Evolutionary conservation across 768 basidiomycete species (phyloP).

Genomic region (Auriculariales sp.): DNA sequence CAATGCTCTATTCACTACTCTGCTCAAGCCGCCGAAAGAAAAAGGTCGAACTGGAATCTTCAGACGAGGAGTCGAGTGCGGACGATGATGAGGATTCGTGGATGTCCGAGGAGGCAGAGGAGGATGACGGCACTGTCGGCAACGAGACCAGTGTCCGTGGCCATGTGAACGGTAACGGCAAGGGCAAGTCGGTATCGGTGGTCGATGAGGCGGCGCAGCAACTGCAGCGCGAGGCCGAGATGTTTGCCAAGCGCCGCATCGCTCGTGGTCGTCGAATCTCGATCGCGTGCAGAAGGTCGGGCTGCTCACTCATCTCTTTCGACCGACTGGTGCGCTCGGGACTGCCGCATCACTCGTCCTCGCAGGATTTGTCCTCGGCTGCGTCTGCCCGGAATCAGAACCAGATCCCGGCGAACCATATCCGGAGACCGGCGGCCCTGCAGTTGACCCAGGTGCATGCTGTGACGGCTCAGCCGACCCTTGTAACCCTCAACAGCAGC

Average conservation of each 20-base stretch:
- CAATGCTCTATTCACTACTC: not conserved
- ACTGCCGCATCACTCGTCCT: not conserved
- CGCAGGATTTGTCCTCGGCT: constrained; percentile 6
- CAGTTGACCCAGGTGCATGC: constrained; percentile 41
- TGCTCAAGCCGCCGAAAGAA: constrained; percentile 1
- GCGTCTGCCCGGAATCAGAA: constrained; percentile 8
- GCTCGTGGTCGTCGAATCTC: constrained; percentile 45
- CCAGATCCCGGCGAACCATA: no score
- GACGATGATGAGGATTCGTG: constrained; percentile 22
- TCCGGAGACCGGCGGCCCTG: constrained; percentile 42
- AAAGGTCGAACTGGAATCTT: constrained; percentile 18
- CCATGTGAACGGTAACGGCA: no score
- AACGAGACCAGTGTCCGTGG: constrained; percentile 8
- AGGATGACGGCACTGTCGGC: constrained; percentile 11
- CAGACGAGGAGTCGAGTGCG: constrained; percentile 38
- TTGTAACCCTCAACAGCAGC: constrained; percentile 12
- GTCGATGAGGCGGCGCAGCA: no score
- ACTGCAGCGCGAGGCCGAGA: no score
- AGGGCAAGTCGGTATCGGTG: no score
- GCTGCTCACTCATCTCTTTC: constrained; percentile 51
- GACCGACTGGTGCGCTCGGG: constrained; percentile 42
- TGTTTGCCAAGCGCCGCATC: constrained; percentile 48
- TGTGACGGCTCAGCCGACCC: constrained; percentile 22
- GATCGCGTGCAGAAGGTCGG: constrained; percentile 30
- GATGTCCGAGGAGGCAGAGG: constrained; percentile 28